A percentile compares a stretch with the other conserved stretches of the same genome.
phyloP scores from a whole-genome alignment of 208 protist species.

The Trypanosoma platydactyli region DNA sequence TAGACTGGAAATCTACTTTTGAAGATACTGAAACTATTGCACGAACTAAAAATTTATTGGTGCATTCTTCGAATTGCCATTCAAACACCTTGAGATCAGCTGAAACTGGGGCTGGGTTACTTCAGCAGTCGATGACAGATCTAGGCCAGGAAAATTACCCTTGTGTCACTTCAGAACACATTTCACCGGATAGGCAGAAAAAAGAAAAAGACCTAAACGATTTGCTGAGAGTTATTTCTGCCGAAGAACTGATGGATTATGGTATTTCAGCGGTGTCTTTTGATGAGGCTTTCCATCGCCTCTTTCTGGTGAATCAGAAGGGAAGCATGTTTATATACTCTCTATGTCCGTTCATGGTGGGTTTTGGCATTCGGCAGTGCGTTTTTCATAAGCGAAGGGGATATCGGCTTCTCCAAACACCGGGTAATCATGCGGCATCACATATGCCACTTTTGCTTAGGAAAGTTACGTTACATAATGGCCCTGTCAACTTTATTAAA shows the following conservation, averaged over 20 bases:
- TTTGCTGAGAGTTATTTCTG: conserved; percentile 11
- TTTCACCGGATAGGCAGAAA: background rate
- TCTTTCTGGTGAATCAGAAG: conserved; percentile 61
- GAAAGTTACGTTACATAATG: conserved; percentile 10
- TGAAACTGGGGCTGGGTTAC: background rate
- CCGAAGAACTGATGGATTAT: background rate
- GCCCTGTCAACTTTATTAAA: conserved; percentile 7
- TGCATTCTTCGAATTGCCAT: background rate
- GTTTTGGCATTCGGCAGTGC: conserved; percentile 39
- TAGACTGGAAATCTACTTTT: background rate
- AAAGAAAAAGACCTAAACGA: background rate
- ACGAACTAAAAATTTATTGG: no score
- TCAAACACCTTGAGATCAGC: background rate
- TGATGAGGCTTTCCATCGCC: conserved; percentile 49
- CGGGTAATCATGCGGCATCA: background rate
- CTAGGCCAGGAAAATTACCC: background rate
- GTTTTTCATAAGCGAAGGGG: conserved; percentile 29
- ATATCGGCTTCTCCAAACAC: conserved; percentile 23
- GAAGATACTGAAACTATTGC: background rate
- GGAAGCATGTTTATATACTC: conserved; percentile 59
- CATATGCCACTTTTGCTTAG: conserved; percentile 1
- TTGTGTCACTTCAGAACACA: background rate
- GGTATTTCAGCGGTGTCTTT: conserved; percentile 50
- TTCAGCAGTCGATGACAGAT: background rate
- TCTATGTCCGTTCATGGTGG: conserved; percentile 51